phyloP scores from a whole-genome alignment of 176 grass and related monocot genomes.

The Carex littledalei region DNA sequence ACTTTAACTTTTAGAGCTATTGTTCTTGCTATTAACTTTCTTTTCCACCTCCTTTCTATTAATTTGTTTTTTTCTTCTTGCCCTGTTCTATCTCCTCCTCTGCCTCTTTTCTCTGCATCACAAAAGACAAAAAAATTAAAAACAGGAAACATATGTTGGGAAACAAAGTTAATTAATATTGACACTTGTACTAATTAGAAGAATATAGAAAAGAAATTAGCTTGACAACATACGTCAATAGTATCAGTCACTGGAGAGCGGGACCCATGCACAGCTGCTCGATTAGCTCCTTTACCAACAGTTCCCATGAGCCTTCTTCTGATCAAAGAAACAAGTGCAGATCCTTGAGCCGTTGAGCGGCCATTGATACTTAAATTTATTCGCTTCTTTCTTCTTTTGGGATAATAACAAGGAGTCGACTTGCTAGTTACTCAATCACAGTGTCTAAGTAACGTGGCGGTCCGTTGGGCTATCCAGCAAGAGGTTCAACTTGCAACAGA shows the following conservation, averaged over 20 bases:
- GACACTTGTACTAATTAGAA: background rate
- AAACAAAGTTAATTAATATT: background rate
- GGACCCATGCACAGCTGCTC: constrained; percentile 40
- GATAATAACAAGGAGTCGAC: background rate
- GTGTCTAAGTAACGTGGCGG: background rate
- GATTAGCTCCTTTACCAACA: constrained; percentile 31
- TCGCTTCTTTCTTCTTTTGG: background rate
- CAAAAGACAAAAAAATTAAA: background rate
- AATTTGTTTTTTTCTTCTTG: constrained; percentile 28
- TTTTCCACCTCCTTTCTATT: constrained; percentile 29
- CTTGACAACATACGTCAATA: background rate
- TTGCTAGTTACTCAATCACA: background rate
- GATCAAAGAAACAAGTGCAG: background rate
- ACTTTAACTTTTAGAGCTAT: background rate
- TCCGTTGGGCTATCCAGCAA: background rate
- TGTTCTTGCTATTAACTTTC: constrained; percentile 23
- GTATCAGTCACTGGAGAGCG: constrained; percentile 8
- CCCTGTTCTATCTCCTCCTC: constrained; percentile 17
- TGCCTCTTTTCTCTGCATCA: constrained; percentile 19
- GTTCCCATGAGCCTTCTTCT: constrained; percentile 25
- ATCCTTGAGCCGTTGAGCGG: background rate
- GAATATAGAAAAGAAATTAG: background rate
- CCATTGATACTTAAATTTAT: background rate
- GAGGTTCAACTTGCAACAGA: background rate
- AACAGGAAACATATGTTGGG: background rate